Conservation (phyloP, 257 asterid genomes). For the Nicotiana undulata region DNA sequence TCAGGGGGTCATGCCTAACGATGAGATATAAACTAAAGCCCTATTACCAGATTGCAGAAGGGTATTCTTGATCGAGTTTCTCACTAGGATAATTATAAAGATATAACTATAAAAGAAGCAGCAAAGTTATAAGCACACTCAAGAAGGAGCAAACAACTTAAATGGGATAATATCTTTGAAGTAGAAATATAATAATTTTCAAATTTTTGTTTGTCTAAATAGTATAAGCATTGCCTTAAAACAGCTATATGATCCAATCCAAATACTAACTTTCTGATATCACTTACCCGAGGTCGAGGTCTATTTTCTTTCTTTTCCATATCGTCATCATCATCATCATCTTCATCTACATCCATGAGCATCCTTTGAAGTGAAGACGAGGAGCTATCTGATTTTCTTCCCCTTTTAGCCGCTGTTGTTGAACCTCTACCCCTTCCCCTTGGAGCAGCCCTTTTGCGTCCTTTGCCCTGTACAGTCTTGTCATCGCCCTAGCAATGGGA, state of each 20-base stretch:
- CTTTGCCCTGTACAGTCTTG: constrained; percentile 47
- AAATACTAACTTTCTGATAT: background rate
- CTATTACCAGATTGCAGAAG: background rate
- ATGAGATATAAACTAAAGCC: background rate
- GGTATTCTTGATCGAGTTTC: background rate
- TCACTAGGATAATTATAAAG: background rate
- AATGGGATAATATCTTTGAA: background rate
- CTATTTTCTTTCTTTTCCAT: constrained; percentile 40
- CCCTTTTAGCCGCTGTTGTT: constrained; percentile 70
- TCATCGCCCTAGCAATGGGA: constrained; percentile 45
- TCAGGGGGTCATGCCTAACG: background rate
- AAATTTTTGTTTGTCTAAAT: background rate
- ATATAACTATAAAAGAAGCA: background rate
- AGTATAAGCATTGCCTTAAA: background rate
- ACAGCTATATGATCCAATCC: background rate
- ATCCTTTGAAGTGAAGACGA: constrained; percentile 70
- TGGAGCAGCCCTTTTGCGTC: constrained; percentile 84
- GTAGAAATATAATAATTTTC: background rate
- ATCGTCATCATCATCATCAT: constrained; percentile 60
- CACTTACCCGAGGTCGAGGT: constrained; percentile 78
- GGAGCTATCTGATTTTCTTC: constrained; percentile 58
- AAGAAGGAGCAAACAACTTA: background rate
- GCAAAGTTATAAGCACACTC: background rate
- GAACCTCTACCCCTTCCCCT: constrained; percentile 80
- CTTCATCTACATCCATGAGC: constrained; percentile 58